A percentile compares a stretch with the other conserved stretches of the same genome.
These are phyloP conservation scores for Megacollybia platyphylla DNA, from an alignment of 1,284 basidiomycete genomes.

Conservation along the genomic window DNA sequence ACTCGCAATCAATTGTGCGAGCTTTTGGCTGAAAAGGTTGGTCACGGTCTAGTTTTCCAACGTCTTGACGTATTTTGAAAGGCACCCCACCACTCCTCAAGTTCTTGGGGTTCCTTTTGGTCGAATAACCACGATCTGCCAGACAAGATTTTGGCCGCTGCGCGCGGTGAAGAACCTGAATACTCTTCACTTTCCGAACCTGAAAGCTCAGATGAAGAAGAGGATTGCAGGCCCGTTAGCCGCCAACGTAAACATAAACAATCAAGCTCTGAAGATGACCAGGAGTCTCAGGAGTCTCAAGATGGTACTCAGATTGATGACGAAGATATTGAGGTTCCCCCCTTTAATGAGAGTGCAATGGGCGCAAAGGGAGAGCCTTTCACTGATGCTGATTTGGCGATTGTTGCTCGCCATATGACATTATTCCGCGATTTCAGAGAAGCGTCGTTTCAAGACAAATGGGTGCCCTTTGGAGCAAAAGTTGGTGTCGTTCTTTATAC, in stretches of 20 bases:
- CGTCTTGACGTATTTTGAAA: slow-evolving; percentile 14
- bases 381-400: slow-evolving; percentile 43
- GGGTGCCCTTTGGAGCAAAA: slow-evolving; percentile 35
- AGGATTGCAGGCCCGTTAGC: slow-evolving; percentile 9
- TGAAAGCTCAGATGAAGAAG: slow-evolving; percentile 15
- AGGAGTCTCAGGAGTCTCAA: slow-evolving; percentile 15
- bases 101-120: slow-evolving; percentile 55
- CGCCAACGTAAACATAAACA: slow-evolving; percentile 24
- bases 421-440: slow-evolving; percentile 29
- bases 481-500: slow-evolving; percentile 17
- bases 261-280: slow-evolving; percentile 20
- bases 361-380: slow-evolving; percentile 33
- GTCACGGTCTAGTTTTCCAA: slow-evolving; percentile 7
- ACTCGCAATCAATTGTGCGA: slow-evolving; percentile 40
- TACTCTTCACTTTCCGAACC: slow-evolving; percentile 9
- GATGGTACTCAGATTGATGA: slow-evolving; percentile 17
- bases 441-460: slow-evolving; percentile 30
- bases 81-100: slow-evolving; percentile 46
- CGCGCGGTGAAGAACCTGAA: slow-evolving; percentile 20
- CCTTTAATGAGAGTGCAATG: slow-evolving; percentile 37
- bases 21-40: slow-evolving; percentile 41
- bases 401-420: slow-evolving; percentile 44
- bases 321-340: slow-evolving; percentile 18
- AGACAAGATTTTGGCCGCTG: slow-evolving; percentile 48
- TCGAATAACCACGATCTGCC: slow-evolving; percentile 45